Base-by-base conservation (phyloP, 1,139 yeast genomes). In the Meyerozyma guilliermondii region DNA sequence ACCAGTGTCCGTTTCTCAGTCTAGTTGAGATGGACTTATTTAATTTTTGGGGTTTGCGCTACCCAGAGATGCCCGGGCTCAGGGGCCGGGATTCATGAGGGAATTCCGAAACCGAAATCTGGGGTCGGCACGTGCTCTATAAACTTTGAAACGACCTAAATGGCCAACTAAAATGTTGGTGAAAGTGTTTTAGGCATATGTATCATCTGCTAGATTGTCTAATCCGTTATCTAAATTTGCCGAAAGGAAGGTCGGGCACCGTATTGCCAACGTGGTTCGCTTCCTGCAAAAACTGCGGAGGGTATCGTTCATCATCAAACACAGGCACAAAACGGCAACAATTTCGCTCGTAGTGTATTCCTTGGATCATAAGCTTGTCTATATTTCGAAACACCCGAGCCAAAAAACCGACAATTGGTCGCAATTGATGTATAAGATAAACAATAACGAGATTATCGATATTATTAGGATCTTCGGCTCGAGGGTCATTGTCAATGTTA, bases 401-500 rank as follows among this genome's bases (percentile, higher is more conserved):
- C 33, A 68, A 49, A 46, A 62, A 68, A 17, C 50, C 40, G 5
- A 62, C 58, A 2, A 68, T 58, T 3, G 73, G 73, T 30, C 47
- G 48, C 26, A 65, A 47, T 47, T 68, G 74, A 49, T 68, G 74
- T 5, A 67, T 49, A 2, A 68, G 52, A 46, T 68, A 68, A 0
- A 63, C 65, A 5, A 72, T 64, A 1, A 60, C 68, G 50, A 68
- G 56, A 44, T 58, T 62, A 47, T 68, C 74, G 35, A 68, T 61
- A 43, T 60, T 63, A 38, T 51, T 34, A 5, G 48, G 47, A 39
- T 49, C 44, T 7, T 42, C 43, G 7, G 68, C 69, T 7, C 49
- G 39, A 7, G 65, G 63, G 42, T 65, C 70, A 2, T 42, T 42
- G 6, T 46, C 46, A 8, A 60, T 11, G 28, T 54, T 44, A 44